Evolutionary conservation across 2,329 filamentous ascomycete species (phyloP).

Genomic region (Aspergillus japonicus): DNA sequence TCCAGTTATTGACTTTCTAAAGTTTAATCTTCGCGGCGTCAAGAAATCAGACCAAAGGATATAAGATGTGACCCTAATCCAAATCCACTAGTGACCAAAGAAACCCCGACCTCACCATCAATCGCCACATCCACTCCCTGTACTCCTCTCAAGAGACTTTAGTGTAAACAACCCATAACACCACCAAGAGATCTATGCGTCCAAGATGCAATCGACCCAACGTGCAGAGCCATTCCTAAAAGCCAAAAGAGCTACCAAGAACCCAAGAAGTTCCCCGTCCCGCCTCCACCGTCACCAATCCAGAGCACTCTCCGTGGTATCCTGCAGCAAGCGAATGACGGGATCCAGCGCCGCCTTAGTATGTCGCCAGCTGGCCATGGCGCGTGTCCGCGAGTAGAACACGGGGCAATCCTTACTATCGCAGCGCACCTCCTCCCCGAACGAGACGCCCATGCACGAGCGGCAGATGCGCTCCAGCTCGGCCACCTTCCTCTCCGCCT

Average conservation of each 20-base stretch:
- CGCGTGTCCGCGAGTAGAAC: conserved; percentile 63
- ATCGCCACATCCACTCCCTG: too few species aligned
- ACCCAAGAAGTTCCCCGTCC: too few species aligned
- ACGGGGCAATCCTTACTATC: conserved; percentile 91
- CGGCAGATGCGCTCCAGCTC: conserved; percentile 73
- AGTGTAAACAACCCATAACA: too few species aligned
- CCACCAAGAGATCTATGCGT: too few species aligned
- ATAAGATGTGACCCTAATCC: too few species aligned
- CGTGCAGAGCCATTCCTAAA: neutral
- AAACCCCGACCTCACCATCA: too few species aligned
- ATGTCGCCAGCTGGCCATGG: conserved; percentile 38
- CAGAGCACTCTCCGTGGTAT: conserved; percentile 32
- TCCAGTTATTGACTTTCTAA: too few species aligned
- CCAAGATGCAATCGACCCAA: too few species aligned
- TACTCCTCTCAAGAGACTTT: too few species aligned
- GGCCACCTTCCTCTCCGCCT: conserved; percentile 61
- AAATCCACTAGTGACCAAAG: too few species aligned
- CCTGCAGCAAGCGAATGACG: conserved; percentile 38
- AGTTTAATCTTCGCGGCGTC: too few species aligned
- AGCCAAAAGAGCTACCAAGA: neutral
- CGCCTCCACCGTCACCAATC: conserved; percentile 34
- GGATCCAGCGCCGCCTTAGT: conserved; percentile 38
- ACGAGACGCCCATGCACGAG: conserved; percentile 72
- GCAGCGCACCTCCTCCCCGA: conserved; percentile 75
- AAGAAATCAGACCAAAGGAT: too few species aligned